phyloP scores from a whole-genome alignment of 768 basidiomycete genomes.

The Boletus rubroflammeus region DNA sequence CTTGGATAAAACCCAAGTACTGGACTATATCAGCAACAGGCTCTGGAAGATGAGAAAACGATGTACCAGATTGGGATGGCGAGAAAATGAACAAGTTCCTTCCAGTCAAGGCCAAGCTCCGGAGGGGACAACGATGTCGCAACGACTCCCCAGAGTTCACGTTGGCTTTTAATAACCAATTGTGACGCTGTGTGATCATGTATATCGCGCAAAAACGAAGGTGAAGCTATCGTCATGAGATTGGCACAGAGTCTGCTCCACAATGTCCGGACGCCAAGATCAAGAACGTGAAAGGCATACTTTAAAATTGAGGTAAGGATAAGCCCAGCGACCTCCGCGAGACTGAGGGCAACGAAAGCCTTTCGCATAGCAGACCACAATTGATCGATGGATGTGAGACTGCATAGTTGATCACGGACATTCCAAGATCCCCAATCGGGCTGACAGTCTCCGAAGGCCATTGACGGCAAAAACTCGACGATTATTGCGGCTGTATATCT shows the following conservation, averaged over 20 bases:
- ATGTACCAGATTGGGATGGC: slow-evolving; percentile 47
- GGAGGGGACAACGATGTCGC: slow-evolving; percentile 33
- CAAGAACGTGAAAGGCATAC: slow-evolving; percentile 38
- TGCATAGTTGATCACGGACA: slow-evolving; percentile 32
- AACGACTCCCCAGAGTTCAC: slow-evolving; percentile 47
- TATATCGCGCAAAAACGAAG: slow-evolving; percentile 37
- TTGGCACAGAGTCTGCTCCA: slow-evolving; percentile 52
- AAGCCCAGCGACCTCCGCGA: slow-evolving; percentile 42
- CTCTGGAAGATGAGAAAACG: not conserved
- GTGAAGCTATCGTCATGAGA: slow-evolving; percentile 42
- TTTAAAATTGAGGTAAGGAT: slow-evolving; percentile 47
- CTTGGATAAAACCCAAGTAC: slow-evolving; percentile 44
- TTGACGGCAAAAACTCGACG: slow-evolving; percentile 32
- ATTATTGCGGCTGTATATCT: slow-evolving; percentile 35
- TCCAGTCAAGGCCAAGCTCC: slow-evolving; percentile 33
- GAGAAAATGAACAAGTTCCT: slow-evolving; percentile 43
- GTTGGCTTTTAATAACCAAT: slow-evolving; percentile 19
- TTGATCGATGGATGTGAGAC: slow-evolving; percentile 39
- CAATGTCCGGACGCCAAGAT: slow-evolving; percentile 34
- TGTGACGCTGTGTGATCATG: slow-evolving; percentile 27
- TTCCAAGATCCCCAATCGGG: slow-evolving; percentile 21
- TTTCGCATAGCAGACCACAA: slow-evolving; percentile 53
- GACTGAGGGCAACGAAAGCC: slow-evolving; percentile 40
- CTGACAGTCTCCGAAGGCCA: not conserved
- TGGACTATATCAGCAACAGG: slow-evolving; percentile 20